phyloP scores from a whole-genome alignment of 352 stramenopile species.

The Phytophthora nicotianae region DNA sequence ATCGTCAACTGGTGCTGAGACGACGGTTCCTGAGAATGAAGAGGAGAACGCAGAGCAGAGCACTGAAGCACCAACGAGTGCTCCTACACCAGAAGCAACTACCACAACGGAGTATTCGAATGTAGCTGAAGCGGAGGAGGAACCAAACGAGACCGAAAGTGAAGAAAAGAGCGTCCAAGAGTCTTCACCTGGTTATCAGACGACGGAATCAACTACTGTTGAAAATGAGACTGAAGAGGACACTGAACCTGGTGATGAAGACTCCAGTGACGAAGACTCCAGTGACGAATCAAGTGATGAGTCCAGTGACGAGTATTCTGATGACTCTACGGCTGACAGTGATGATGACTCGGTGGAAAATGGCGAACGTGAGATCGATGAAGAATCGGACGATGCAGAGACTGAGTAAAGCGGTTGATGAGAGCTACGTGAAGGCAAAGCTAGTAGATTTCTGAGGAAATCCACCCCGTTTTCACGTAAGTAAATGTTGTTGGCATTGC shows the following conservation, averaged over 20 bases:
- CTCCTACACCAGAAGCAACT: too few relatives aligned
- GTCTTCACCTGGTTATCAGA: neutral
- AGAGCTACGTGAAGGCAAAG: conserved; percentile 17
- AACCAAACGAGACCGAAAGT: too few relatives aligned
- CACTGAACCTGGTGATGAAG: conserved; percentile 6
- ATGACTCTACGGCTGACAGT: conserved; percentile 1
- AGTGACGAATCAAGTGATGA: too few relatives aligned
- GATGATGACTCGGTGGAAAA: conserved; percentile 2
- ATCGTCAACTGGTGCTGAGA: too few relatives aligned
- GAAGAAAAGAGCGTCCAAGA: too few relatives aligned
- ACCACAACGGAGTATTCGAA: too few relatives aligned
- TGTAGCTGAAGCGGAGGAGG: neutral
- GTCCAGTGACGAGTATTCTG: neutral
- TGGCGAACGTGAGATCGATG: conserved; percentile 10
- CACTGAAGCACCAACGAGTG: too few relatives aligned
- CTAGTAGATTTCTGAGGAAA: conserved; percentile 6
- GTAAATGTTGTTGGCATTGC: neutral
- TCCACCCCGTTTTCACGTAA: neutral
- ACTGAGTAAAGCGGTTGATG: conserved; percentile 11
- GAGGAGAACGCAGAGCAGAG: too few relatives aligned
- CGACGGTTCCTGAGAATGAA: too few relatives aligned
- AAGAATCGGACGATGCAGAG: conserved; percentile 7
- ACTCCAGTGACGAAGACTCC: conserved; percentile 9
- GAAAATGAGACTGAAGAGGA: conserved; percentile 3
- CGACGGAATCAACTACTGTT: neutral